Conservation (phyloP, 164 flowering plant genomes). For the Umbilicus rupestris region DNA sequence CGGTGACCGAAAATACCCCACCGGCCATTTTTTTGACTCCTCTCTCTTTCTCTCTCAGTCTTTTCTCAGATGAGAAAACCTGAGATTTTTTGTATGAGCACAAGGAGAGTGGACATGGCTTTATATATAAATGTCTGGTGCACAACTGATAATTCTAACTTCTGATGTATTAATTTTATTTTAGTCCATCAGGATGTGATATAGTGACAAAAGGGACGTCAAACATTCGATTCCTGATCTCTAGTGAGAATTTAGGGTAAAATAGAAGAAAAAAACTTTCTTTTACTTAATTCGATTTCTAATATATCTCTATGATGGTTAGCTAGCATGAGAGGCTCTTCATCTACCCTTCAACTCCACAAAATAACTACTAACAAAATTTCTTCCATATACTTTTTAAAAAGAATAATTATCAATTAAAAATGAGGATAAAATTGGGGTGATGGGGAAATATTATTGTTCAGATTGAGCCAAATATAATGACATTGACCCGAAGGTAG, state of each 20-base stretch:
- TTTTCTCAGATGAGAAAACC: not conserved
- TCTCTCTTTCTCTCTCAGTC: constrained; percentile 2
- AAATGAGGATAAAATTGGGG: no score
- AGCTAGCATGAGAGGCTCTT: not conserved
- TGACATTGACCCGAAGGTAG: not conserved
- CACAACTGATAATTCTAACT: no score
- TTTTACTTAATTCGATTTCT: no score
- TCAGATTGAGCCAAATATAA: not conserved
- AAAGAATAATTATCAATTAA: no score
- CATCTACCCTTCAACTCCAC: not conserved
- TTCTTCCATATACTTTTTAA: no score
- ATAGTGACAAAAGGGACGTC: no score
- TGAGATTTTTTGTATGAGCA: not conserved
- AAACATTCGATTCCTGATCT: no score
- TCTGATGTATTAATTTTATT: no score
- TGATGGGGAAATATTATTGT: no score
- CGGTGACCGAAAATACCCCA: constrained; percentile 24
- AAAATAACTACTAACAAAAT: constrained; percentile 6
- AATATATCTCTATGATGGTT: not conserved
- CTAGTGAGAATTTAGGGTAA: no score
- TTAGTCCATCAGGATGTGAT: not conserved
- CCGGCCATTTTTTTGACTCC: constrained; percentile 17
- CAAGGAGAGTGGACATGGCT: not conserved
- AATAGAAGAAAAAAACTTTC: no score
- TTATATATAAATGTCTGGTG: not conserved